phyloP scores from a whole-genome alignment of 164 flowering plant genomes.

The Vitis rotundifolia region DNA sequence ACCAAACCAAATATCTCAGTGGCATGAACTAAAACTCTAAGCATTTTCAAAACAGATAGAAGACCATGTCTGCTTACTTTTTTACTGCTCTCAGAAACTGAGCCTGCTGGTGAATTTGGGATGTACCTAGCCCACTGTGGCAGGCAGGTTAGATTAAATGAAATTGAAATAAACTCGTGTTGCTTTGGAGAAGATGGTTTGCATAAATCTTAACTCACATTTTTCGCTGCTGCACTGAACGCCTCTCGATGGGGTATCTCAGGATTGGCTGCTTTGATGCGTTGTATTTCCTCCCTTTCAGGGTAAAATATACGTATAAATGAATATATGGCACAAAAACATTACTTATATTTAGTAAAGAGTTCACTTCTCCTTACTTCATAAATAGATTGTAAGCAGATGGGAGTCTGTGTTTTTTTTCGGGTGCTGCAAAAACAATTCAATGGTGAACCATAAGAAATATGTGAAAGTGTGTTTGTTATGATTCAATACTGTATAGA shows the following conservation, averaged over 20 bases:
- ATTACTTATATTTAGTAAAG: not conserved
- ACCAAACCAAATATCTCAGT: not conserved
- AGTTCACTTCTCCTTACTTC: slow-evolving; percentile 51
- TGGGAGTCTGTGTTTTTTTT: slow-evolving; percentile 91
- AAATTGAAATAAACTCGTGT: not conserved
- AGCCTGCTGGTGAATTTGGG: slow-evolving; percentile 45
- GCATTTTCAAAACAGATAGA: not conserved
- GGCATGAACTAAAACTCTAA: too few species aligned
- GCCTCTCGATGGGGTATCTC: slow-evolving; percentile 90
- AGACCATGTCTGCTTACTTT: slow-evolving; percentile 18
- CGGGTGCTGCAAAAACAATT: slow-evolving; percentile 63
- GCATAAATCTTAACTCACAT: slow-evolving; percentile 37
- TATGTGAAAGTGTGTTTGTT: not conserved
- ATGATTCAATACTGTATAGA: not conserved
- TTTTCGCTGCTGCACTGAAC: slow-evolving; percentile 86
- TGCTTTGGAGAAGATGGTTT: not conserved
- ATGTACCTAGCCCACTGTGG: slow-evolving; percentile 77
- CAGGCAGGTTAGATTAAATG: not conserved
- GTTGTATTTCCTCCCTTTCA: slow-evolving; percentile 86
- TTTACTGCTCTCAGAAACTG: slow-evolving; percentile 31
- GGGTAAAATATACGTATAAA: not conserved
- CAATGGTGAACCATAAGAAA: not conserved
- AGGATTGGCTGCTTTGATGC: slow-evolving; percentile 83
- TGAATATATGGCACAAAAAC: not conserved
- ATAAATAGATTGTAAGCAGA: slow-evolving; percentile 96